Evolutionary conservation across 2,329 filamentous ascomycete genomes (phyloP), one percentile per base, ranked within the genome.

Genomic region (Xylariaceae sp.): DNA sequence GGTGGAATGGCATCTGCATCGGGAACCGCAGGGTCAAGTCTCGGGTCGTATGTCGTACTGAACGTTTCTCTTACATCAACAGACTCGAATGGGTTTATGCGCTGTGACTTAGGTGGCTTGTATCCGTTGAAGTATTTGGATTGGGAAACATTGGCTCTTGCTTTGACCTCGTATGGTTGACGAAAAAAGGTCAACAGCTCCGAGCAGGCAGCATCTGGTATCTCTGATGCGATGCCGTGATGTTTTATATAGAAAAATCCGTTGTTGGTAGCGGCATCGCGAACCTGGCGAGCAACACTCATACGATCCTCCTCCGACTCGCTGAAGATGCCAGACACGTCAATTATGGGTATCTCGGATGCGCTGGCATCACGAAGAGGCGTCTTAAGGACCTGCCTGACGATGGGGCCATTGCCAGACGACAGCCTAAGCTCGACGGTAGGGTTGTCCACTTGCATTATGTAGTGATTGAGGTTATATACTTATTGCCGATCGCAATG

Each of bases 231-330:
- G 27, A 61, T 54, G 17, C 48, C 59, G 43, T 68, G 65, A 53
- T 68, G 66, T 33, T 63, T 55, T 14, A 70, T 62, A 31, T 75
- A 74, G 59, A 77, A 75, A 57, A 75, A 76, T 4, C 74, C 71
- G 38, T 71, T 69, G 15, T 68, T 64, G 50, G 57, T 66, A 18
- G 61, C 70, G 39, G 68, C 73, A 54, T 69, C 63, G 7, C 70
- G 66, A 14, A 77, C 67, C 39, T 71, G 59, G 11, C 59, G 56
- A 2, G 74, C 71, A 4, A 75, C 65, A 7, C 58, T 59, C 42
- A 68, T 58, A 1, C 73, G 68, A 14, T 70, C 67, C 3, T 64
- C 56, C 1, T 68, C 45, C 1, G 60, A 49, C 2, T 59, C 48
- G 45, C 68, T 73, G 56, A 67, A 68, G n/a, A 75, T 62, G 12